Conservation (phyloP, 2,329 filamentous ascomycete species). For the Diaporthe capsici region DNA sequence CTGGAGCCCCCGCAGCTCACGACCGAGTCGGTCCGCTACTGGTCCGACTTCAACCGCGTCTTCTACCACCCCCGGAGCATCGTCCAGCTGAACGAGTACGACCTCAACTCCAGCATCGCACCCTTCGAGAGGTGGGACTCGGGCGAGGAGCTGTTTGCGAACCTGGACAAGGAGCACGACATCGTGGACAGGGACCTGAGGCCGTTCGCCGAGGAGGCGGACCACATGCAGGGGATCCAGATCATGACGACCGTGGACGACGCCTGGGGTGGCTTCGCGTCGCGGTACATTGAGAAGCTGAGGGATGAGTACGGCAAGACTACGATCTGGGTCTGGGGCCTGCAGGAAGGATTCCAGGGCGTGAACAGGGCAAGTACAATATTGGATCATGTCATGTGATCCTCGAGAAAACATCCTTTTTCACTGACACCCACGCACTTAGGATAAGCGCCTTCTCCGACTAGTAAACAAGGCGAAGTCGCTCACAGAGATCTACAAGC, state of each 20-base stretch:
- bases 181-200: slow-evolving; percentile 91
- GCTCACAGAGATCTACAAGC: slow-evolving; percentile 75
- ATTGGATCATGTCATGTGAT: neutral
- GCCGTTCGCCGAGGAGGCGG: slow-evolving; percentile 91
- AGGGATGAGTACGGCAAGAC: slow-evolving; percentile 93
- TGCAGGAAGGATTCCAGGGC: slow-evolving; percentile 73
- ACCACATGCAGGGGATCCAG: slow-evolving; percentile 91
- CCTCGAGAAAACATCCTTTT: neutral
- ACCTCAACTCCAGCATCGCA: slow-evolving; percentile 83
- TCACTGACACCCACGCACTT: neutral
- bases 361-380: slow-evolving; percentile 63
- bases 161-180: slow-evolving; percentile 84
- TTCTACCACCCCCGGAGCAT: slow-evolving; percentile 93
- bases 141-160: slow-evolving; percentile 82
- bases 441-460: slow-evolving; percentile 75
- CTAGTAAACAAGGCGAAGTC: slow-evolving; percentile 82
- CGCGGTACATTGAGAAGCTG: slow-evolving; percentile 81
- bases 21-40: slow-evolving; percentile 85
- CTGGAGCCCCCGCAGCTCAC: slow-evolving; percentile 74
- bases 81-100: slow-evolving; percentile 88
- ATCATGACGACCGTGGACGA: slow-evolving; percentile 80
- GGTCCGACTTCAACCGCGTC: slow-evolving; percentile 94
- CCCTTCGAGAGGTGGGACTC: slow-evolving; percentile 84
- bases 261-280: slow-evolving; percentile 84
- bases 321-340: slow-evolving; percentile 87